phyloP scores from a whole-genome alignment of 2,329 filamentous ascomycete species.

The Chrysoporthe puriensis region DNA sequence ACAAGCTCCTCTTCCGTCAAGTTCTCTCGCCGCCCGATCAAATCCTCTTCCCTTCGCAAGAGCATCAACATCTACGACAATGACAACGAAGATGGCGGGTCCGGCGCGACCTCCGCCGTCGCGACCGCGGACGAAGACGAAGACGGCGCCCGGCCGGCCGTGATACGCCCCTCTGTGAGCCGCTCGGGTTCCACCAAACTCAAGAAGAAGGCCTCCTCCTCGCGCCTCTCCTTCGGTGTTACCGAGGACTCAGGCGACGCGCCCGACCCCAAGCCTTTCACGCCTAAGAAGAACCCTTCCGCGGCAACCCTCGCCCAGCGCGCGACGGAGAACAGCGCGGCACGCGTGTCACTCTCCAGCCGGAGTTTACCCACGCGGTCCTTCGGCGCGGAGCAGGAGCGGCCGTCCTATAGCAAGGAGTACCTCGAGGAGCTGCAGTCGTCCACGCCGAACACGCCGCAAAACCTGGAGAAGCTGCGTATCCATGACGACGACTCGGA shows the following conservation, averaged over 20 bases:
- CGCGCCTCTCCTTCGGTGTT: conserved; percentile 78
- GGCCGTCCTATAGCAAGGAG: conserved; percentile 83
- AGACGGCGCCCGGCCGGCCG: conserved; percentile 51
- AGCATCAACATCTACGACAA: conserved; percentile 54
- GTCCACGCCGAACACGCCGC: conserved; percentile 82
- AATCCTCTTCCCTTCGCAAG: conserved; percentile 62
- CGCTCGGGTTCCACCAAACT: conserved; percentile 57
- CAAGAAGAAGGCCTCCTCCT: conserved; percentile 74
- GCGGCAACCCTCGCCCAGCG: conserved; percentile 39
- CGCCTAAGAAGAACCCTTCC: conserved; percentile 53
- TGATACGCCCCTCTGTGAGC: conserved; percentile 52
- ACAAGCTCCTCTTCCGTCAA: conserved; percentile 47
- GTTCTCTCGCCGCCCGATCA: conserved; percentile 54
- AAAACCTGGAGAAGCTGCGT: conserved; percentile 54
- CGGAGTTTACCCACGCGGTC: conserved; percentile 61
- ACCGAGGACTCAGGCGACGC: conserved; percentile 57
- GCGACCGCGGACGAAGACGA: conserved; percentile 41
- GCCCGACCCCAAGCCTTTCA: conserved; percentile 54
- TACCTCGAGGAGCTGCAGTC: conserved; percentile 84
- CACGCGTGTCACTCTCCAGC: conserved; percentile 46
- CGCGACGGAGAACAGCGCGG: conserved; percentile 41
- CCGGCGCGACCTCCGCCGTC: conserved; percentile 27
- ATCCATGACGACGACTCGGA: conserved; percentile 48
- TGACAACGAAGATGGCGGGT: conserved; percentile 39
- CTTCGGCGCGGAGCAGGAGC: conserved; percentile 64